Evolutionary conservation across 2,329 filamentous ascomycete genomes (phyloP), one percentile per base, ranked within the genome.

Genomic region (Monascus ruber): DNA sequence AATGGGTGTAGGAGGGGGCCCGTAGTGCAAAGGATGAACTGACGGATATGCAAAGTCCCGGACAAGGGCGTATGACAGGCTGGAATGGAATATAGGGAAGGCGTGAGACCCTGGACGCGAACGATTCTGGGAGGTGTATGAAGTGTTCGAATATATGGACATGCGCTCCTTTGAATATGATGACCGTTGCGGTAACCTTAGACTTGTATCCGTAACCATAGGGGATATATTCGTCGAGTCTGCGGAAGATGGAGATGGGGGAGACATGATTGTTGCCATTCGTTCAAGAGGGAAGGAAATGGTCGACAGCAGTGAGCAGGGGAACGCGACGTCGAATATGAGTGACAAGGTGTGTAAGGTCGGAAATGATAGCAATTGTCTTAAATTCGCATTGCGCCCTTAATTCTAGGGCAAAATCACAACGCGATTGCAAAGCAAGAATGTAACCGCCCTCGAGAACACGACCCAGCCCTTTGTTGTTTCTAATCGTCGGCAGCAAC

Each of bases 21-120:
- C 91, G 70, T 94, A 94, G 68, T 96, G 91, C 62, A 95, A 73
- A 33, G 85, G 87, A 61, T 96, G 85, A 40, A 74, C 73, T 25
- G 76, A 59, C 27, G 85, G 79, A 59, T 96, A 98, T 50, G 91
- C 91, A 66, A 96, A 98, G 70, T 98, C 91, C 55, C 91, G 83
- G 48, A 98, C 88, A 34, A 85, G 72, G n/a, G 87, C 80, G 61
- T 95, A 95, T 5, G 84, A 65, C 11, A 95, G 75, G 57, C 80
- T 94, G 42, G 87, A 91, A 52, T 86, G 82, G 62, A 86, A 91
- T 53, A 83, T 70, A 10, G 86, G 83, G 55, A 91, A 89, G 46
- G 85, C 73, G 55, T 83, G 76, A n/a, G 86, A 94, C 40, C 74
- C 73, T 17, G 87, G 85, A 44, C 86, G 79, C 47, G 87, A 94